Evolutionary conservation across 2,329 filamentous ascomycete species (phyloP).

Genomic region (Epichloe sibirici): DNA sequence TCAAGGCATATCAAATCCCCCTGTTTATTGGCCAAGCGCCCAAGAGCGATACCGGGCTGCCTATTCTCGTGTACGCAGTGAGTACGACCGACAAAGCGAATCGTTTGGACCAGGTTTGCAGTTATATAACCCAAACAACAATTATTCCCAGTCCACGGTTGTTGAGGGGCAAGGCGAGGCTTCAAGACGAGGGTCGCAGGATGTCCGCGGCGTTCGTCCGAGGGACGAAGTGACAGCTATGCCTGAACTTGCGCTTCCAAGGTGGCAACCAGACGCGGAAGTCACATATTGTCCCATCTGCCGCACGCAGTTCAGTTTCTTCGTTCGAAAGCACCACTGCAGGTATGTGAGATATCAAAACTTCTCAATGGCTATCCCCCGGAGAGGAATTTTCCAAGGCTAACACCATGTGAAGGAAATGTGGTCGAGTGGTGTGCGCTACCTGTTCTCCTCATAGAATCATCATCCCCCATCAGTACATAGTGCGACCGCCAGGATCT

Average conservation of each 20-base stretch:
- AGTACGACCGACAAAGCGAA: neutral
- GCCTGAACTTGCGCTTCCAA: conserved; percentile 47
- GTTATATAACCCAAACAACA: neutral
- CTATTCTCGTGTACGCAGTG: neutral
- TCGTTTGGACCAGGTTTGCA: neutral
- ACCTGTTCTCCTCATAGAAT: conserved; percentile 89
- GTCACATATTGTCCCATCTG: conserved; percentile 81
- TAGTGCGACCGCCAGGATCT: conserved; percentile 60
- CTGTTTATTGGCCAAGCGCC: neutral
- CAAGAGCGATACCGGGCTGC: neutral
- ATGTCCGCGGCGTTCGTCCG: neutral
- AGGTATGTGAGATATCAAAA: conserved; percentile 33
- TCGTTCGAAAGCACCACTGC: conserved; percentile 87
- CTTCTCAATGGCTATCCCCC: neutral
- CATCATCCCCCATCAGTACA: conserved; percentile 85
- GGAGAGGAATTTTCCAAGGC: neutral
- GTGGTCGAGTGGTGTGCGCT: conserved; percentile 81
- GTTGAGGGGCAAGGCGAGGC: neutral
- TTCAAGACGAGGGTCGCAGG: neutral
- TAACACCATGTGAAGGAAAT: conserved; percentile 50
- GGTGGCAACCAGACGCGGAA: conserved; percentile 82
- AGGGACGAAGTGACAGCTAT: neutral
- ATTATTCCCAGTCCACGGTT: neutral
- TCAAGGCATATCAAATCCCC: neutral
- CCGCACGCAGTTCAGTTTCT: conserved; percentile 64